phyloP scores from a whole-genome alignment of 2,329 filamentous ascomycete species.

The Teratosphaeria pseudoeucalypti region DNA sequence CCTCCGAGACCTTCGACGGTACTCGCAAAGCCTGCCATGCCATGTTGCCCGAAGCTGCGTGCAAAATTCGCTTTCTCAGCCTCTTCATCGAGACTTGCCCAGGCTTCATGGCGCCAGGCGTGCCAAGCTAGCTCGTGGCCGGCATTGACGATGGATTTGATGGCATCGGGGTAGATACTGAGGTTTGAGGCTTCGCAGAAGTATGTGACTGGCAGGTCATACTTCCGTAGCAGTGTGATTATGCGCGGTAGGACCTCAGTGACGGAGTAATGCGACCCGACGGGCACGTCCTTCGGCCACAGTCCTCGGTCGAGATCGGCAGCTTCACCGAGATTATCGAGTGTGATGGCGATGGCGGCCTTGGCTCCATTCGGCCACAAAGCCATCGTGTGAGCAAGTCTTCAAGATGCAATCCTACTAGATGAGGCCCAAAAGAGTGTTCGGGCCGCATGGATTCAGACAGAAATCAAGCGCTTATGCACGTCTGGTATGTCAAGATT shows the following conservation, averaged over 20 bases:
- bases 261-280: constrained; percentile 23
- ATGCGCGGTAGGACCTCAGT: constrained; percentile 19
- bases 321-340: constrained; percentile 28
- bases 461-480: not conserved
- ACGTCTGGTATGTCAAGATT: not conserved
- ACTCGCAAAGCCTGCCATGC: constrained; percentile 8
- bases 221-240: constrained; percentile 16
- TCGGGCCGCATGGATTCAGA: not conserved
- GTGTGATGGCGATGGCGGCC: constrained; percentile 21
- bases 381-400: not conserved
- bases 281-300: constrained; percentile 16
- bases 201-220: constrained; percentile 22
- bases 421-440: too few species aligned
- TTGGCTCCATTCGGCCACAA: constrained; percentile 20
- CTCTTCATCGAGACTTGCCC: constrained; percentile 17
- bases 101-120: constrained; percentile 26
- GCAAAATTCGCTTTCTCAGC: constrained; percentile 19
- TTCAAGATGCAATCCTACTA: too few species aligned
- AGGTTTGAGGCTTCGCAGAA: constrained; percentile 27
- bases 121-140: constrained; percentile 26
- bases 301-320: constrained; percentile 23
- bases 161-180: constrained; percentile 13
- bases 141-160: constrained; percentile 13
- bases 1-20: not conserved
- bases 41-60: constrained; percentile 18